phyloP scores from a whole-genome alignment of 345 rosid species.

The Xanthoceras sorbifolium region DNA sequence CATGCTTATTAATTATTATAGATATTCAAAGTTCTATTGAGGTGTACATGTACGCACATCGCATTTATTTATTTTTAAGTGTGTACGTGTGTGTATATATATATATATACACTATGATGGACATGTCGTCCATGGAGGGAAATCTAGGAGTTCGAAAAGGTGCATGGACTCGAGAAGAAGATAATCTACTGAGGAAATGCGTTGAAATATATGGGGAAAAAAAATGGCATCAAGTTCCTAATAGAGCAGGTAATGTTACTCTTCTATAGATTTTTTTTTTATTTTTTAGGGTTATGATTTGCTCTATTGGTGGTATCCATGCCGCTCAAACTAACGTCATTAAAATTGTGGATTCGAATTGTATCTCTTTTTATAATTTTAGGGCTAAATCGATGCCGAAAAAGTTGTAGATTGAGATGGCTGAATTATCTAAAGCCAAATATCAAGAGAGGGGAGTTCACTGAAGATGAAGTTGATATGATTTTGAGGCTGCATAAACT shows the following conservation, averaged over 20 bases:
- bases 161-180: conserved; percentile 57
- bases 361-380: conserved; percentile 8
- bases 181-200: conserved; percentile 41
- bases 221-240: conserved; percentile 49
- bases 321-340: too few relatives aligned
- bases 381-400: conserved; percentile 31
- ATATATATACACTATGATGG: too few relatives aligned
- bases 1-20: too few relatives aligned
- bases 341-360: too few relatives aligned
- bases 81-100: too few relatives aligned
- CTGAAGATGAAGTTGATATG: conserved; percentile 30
- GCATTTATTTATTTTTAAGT: too few relatives aligned
- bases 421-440: conserved; percentile 32
- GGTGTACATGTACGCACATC: too few relatives aligned
- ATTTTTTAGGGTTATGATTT: too few relatives aligned
- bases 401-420: conserved; percentile 31
- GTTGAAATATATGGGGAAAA: conserved; percentile 46
- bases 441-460: conserved; percentile 29
- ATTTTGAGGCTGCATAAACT: conserved; percentile 26
- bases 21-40: too few relatives aligned
- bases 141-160: conserved; percentile 43
- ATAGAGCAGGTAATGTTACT: conserved; percentile 37
- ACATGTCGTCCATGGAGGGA: conserved; percentile 28
- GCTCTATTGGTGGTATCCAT: too few relatives aligned
- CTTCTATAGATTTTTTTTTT: neutral